Base-by-base conservation (phyloP, 306 rosid species). In the Fagus crenata region DNA sequence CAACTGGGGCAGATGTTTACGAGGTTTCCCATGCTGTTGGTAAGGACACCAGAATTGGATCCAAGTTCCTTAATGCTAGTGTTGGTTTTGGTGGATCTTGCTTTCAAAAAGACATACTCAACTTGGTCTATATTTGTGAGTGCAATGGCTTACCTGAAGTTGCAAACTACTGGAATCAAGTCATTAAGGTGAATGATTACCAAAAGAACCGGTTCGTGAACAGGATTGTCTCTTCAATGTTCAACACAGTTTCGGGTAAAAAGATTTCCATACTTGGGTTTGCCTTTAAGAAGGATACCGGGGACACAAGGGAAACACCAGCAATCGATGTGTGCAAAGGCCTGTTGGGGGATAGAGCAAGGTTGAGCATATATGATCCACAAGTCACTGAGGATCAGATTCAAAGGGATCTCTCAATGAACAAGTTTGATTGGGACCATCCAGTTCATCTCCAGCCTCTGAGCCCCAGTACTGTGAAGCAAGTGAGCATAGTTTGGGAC, bases 71-170 rank as follows among this genome's bases (percentile, higher is more conserved):
- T 0, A 90, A 85, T 80, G 90, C 96, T 2, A 92, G 97, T 78
- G 96, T 92, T 63, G 97, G 97, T n/a, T 92, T 92, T 85, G 97
- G 97, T 13, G 97, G 97, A 28, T 90, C 97, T 49, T 92, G 97
- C 73, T 92, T 92, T 67, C 97, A 92, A 68, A 92, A 92, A 75
- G 96, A 90, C 81, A 89, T 92, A 64, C 93, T 90, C 76, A 92
- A 92, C 81, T 49, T 92, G 92, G 87, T 90, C 37, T 92, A 92
- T 12, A 90, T 92, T 33, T 90, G 93, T 36, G 96, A 92, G 69
- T 83, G 93, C 86, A 90, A 92, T 83, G 97, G 97, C 79, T 89
- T 92, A 0, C 32, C 56, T 36, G 91, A 89, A 82, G 97, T 90
- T 61, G 96, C 93, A 18, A 79, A 84, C 76, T 92, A 92, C 70